phyloP scores from a whole-genome alignment of 1,284 basidiomycete genomes.

The Serendipita sp. region DNA sequence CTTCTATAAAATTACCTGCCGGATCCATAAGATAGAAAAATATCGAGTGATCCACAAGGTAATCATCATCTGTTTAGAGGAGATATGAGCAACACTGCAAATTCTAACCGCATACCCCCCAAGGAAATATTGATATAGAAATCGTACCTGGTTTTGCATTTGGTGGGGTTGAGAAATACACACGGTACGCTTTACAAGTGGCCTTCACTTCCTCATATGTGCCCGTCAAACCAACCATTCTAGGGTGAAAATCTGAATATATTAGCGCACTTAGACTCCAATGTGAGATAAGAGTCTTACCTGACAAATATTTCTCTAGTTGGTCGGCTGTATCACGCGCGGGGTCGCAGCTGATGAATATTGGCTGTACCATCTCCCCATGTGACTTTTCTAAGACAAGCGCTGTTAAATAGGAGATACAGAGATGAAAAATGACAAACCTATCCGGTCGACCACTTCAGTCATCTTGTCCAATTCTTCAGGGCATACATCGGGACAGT shows the following conservation, averaged over 20 bases:
- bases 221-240: slow-evolving; percentile 79
- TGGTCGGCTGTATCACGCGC: slow-evolving; percentile 66
- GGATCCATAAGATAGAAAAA: slow-evolving; percentile 99
- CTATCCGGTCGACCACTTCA: slow-evolving; percentile 59
- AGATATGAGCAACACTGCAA: not conserved
- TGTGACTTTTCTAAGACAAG: slow-evolving; percentile 44
- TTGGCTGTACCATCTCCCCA: slow-evolving; percentile 43
- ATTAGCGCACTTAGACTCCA: not conserved
- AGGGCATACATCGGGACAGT: slow-evolving; percentile 97
- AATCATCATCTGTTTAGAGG: slow-evolving; percentile 42
- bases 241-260: slow-evolving; percentile 72
- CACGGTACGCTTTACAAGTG: slow-evolving; percentile 88
- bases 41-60: slow-evolving; percentile 93
- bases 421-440: slow-evolving; percentile 29
- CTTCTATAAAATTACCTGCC: slow-evolving; percentile 86
- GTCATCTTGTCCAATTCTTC: slow-evolving; percentile 97
- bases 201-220: slow-evolving; percentile 76
- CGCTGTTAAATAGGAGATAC: slow-evolving; percentile 4
- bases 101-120: not conserved
- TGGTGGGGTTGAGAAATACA: slow-evolving; percentile 97
- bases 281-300: slow-evolving; percentile 32
- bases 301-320: slow-evolving; percentile 34
- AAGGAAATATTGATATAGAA: not conserved
- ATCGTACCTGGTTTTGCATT: slow-evolving; percentile 48
- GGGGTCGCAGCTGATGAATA: slow-evolving; percentile 95